phyloP scores from a whole-genome alignment of 192 early-diverging fungal genomes.

The Coemansia sp. region DNA sequence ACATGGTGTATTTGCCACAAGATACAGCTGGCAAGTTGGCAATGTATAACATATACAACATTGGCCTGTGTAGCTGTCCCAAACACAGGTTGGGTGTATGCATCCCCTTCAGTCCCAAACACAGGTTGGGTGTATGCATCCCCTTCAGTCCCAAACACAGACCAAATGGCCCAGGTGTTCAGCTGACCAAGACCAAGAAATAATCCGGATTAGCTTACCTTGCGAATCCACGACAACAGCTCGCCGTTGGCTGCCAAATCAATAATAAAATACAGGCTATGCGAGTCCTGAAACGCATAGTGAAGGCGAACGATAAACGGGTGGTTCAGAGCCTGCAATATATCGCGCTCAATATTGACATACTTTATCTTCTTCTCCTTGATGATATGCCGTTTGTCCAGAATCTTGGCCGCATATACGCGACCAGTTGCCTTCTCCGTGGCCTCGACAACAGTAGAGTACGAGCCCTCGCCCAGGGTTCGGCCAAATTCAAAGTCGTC shows the following conservation, averaged over 20 bases:
- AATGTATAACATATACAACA: too few species aligned
- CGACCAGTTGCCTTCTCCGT: conserved; percentile 65
- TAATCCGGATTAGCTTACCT: conserved; percentile 36
- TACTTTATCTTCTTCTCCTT: conserved; percentile 97
- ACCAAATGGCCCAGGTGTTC: neutral
- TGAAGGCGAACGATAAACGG: conserved; percentile 89
- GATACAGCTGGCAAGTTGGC: neutral
- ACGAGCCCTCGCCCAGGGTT: conserved; percentile 90
- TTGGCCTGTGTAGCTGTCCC: too few species aligned
- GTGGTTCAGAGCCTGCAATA: conserved; percentile 80
- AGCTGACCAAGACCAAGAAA: neutral
- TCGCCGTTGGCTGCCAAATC: conserved; percentile 91
- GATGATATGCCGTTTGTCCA: conserved; percentile 83
- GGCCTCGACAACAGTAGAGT: conserved; percentile 87
- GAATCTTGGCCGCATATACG: conserved; percentile 87
- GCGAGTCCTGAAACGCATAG: conserved; percentile 92
- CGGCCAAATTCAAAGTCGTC: conserved; percentile 83
- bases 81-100: too few species aligned
- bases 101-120: neutral
- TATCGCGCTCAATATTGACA: conserved; percentile 91
- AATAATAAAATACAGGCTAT: conserved; percentile 90
- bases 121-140: too few species aligned
- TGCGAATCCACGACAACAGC: conserved; percentile 78
- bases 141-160: neutral
- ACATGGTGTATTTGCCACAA: neutral